These are phyloP conservation scores for Suillus subluteus DNA, from an alignment of 768 basidiomycete genomes.

Conservation along the genomic window DNA sequence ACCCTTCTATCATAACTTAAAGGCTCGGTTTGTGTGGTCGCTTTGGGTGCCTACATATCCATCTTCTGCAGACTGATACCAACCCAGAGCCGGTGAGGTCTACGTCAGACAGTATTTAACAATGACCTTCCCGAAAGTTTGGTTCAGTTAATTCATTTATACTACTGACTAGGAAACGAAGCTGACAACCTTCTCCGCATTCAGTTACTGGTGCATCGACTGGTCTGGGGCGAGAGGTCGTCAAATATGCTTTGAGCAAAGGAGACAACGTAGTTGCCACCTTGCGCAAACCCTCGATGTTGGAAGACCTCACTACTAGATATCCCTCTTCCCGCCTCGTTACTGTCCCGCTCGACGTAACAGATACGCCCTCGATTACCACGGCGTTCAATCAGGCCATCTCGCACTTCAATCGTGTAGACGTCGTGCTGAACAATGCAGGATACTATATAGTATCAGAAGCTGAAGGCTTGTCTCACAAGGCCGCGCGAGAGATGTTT, in stretches of 20 bases:
- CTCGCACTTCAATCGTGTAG: conserved; percentile 41
- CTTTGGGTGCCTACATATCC: not conserved
- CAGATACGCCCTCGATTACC: conserved; percentile 33
- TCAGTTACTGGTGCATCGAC: conserved; percentile 46
- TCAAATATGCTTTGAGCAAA: conserved; percentile 36
- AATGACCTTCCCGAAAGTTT: conserved; percentile 20
- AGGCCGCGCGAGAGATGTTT: conserved; percentile 67
- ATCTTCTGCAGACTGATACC: not conserved
- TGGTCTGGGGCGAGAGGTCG: conserved; percentile 42
- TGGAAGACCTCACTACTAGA: conserved; percentile 34
- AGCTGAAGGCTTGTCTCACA: conserved; percentile 84
- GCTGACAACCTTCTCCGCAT: not conserved
- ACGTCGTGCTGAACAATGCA: conserved; percentile 52
- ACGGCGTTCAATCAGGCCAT: conserved; percentile 40
- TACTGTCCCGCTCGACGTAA: conserved; percentile 47
- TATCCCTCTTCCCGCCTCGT: conserved; percentile 39
- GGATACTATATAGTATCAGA: conserved; percentile 42
- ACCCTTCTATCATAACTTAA: not conserved
- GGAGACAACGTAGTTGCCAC: conserved; percentile 50
- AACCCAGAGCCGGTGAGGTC: not conserved
- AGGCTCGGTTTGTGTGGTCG: not conserved
- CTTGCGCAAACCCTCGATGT: conserved; percentile 41
- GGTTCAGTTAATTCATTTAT: conserved; percentile 25
- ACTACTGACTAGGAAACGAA: not conserved
- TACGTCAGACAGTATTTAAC: conserved; percentile 11